These are phyloP conservation scores for Trichoderma semiorbis DNA, from an alignment of 2,329 filamentous ascomycete genomes.

Conservation along the genomic window DNA sequence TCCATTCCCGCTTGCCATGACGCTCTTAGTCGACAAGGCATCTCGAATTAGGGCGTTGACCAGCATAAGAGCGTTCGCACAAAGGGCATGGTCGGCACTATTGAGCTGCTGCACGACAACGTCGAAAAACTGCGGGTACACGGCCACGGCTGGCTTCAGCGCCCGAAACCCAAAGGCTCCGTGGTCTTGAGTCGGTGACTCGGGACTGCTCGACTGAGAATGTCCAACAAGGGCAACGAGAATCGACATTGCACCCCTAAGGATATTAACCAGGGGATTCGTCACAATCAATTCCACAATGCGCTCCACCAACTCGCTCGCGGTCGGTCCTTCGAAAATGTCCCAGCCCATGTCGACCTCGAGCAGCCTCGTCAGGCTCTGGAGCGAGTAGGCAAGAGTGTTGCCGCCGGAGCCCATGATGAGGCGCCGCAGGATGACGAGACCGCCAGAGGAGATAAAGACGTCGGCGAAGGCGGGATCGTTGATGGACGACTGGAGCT, in stretches of 20 bases:
- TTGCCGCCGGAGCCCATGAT: constrained; percentile 86
- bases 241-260: constrained; percentile 94
- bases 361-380: constrained; percentile 79
- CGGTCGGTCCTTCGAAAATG: constrained; percentile 62
- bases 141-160: constrained; percentile 84
- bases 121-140: constrained; percentile 91
- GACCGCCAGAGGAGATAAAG: constrained; percentile 86
- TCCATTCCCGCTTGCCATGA: constrained; percentile 35
- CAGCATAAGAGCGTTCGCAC: constrained; percentile 90
- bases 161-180: constrained; percentile 83
- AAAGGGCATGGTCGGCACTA: constrained; percentile 91
- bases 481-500: constrained; percentile 90
- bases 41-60: constrained; percentile 95
- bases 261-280: constrained; percentile 94
- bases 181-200: constrained; percentile 38
- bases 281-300: constrained; percentile 91
- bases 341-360: constrained; percentile 99
- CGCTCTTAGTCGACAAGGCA: constrained; percentile 71
- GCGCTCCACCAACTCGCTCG: constrained; percentile 66
- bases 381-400: constrained; percentile 90
- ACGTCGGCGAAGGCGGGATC: constrained; percentile 95
- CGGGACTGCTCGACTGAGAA: constrained; percentile 57
- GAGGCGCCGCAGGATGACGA: constrained; percentile 75
- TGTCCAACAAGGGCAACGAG: constrained; percentile 89
- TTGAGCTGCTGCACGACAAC: constrained; percentile 88